Percentiles rank a stretch among this genome's conserved stretches.
These are phyloP conservation scores for Pulicaria dysenterica DNA, from an alignment of 129 eudicot genomes.

Conservation along the genomic window DNA sequence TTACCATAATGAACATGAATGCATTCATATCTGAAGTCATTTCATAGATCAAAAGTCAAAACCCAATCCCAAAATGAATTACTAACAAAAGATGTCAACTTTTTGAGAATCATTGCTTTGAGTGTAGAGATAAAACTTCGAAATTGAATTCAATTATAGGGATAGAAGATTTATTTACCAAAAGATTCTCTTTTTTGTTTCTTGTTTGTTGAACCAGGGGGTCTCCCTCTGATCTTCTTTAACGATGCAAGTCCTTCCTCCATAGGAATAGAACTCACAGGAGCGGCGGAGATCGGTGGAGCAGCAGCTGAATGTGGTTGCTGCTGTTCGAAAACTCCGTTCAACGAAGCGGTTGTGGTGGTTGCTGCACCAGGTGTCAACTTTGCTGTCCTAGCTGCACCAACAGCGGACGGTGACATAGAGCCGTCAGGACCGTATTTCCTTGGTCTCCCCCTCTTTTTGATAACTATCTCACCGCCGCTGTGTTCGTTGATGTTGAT, in stretches of 20 bases:
- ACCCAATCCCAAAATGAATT: neutral
- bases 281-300: conserved; percentile 35
- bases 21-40: neutral
- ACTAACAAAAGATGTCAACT: neutral
- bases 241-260: conserved; percentile 35
- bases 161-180: conserved; percentile 37
- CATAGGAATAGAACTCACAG: conserved; percentile 47
- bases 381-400: conserved; percentile 26
- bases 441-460: conserved; percentile 82
- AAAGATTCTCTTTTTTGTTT: conserved; percentile 51
- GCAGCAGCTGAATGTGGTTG: conserved; percentile 27
- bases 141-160: no score
- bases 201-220: conserved; percentile 74
- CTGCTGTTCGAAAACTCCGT: conserved; percentile 42
- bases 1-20: neutral
- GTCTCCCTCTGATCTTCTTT: conserved; percentile 73
- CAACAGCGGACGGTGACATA: conserved; percentile 39
- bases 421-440: conserved; percentile 76
- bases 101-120: neutral
- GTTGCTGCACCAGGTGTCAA: conserved; percentile 14
- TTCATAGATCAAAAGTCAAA: no score
- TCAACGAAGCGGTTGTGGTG: conserved; percentile 21
- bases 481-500: conserved; percentile 42
- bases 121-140: no score
- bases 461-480: conserved; percentile 42